Base-by-base conservation (phyloP, 805 yeast species). In the Candida nemodendra region DNA sequence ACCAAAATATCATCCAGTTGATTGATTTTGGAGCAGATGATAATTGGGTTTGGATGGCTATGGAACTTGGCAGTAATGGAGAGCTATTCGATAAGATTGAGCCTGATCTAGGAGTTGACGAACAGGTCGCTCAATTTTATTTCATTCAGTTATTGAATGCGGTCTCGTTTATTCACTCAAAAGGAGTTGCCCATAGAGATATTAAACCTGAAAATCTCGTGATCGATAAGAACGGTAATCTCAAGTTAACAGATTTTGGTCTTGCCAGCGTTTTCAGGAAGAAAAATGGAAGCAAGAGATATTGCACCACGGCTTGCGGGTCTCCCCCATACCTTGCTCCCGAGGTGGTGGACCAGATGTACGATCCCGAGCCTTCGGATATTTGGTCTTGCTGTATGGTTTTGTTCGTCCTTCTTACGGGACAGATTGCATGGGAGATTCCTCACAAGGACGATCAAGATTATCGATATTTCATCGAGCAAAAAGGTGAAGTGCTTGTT, bases 251-350 rank as follows among this genome's bases (percentile, higher is more conserved):
- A 0, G 93, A 84, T 60, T 84, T 84, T 61, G 93, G 93, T 0
- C 61, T 84, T 12, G 88, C 90, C 0, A 72, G 79, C 21, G 76
- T 78, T 7, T 81, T 71, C 51, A 69, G 64, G 45, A 71, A 72
- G 28, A 68, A 64, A 26, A 58, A 57, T 12, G 84, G 83, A 2
- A 57, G 67, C 4, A 66, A 64, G 33, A 58, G 79, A 40, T 38
- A 68, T 32, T 71, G 79, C 27, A 56, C 61, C 17, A 73, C 79
- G 19, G 71, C 81, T 22, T 76, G 88, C 57, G 84, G 91, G 0
- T 79, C 85, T 1, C 84, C 86, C 1, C 90, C 89, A 5, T 84
- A 84, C 53, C 74, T 81, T 67, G 91, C 93, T 1, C 93, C 93
- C 2, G 93, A 84, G 50, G 72, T 84, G 14, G 62, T 62, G 3